These are phyloP conservation scores for Chondrostereum purpureum DNA, from an alignment of 1,284 basidiomycete genomes.

Conservation along the genomic window DNA sequence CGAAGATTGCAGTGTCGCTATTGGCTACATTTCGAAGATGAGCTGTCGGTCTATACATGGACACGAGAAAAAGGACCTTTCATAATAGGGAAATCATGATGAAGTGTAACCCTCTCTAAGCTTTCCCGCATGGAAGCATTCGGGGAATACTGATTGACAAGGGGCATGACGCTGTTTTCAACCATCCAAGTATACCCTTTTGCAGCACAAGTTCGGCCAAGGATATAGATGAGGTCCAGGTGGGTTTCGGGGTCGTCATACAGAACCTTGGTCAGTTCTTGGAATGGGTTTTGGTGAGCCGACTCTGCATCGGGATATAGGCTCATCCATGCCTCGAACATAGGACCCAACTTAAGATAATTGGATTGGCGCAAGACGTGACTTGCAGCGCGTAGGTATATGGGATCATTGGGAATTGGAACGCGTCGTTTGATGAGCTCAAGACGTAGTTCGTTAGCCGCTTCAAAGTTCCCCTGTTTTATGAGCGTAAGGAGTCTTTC, in stretches of 20 bases:
- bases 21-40: too few species aligned
- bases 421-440: neutral
- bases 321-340: conserved; percentile 27
- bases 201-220: conserved; percentile 2
- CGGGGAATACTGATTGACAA: neutral
- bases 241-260: conserved; percentile 1
- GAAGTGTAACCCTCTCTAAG: neutral
- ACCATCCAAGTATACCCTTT: conserved; percentile 10
- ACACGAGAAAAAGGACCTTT: too few species aligned
- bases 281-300: conserved; percentile 11
- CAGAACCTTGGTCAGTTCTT: conserved; percentile 1
- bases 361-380: conserved; percentile 1
- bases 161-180: neutral
- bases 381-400: neutral
- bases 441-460: conserved; percentile 1
- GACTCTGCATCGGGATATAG: conserved; percentile 28
- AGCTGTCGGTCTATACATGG: too few species aligned
- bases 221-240: conserved; percentile 3
- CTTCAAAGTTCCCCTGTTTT: neutral
- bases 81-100: neutral
- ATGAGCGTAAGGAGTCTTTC: neutral
- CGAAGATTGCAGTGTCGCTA: neutral
- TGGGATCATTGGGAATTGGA: neutral
- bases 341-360: neutral
- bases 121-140: neutral